Percentiles rank a stretch among this genome's conserved stretches.
These are phyloP conservation scores for Beauveria australis DNA, from an alignment of 2,329 filamentous ascomycete genomes.

Conservation along the genomic window DNA sequence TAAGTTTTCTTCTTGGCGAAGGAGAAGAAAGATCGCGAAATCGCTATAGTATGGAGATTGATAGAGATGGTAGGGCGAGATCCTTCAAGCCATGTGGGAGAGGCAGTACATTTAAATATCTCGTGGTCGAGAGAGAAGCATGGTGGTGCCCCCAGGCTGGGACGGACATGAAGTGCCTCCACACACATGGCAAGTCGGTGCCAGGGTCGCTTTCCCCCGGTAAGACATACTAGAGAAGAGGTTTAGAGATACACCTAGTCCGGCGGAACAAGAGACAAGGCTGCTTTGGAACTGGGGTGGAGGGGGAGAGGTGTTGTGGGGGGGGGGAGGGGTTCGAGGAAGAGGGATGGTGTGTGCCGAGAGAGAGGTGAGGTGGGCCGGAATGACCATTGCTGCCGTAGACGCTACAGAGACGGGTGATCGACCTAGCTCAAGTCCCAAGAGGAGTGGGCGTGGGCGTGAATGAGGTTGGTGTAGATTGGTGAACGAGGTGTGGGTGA, in stretches of 20 bases:
- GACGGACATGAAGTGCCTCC: slow-evolving; percentile 1
- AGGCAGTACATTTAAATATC: slow-evolving; percentile 11
- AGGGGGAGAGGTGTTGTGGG: not conserved
- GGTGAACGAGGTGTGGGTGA: too few species aligned
- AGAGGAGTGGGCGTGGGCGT: too few species aligned
- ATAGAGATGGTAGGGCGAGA: slow-evolving; percentile 11
- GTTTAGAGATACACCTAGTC: not conserved
- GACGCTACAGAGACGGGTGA: too few species aligned
- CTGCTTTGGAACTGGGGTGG: not conserved
- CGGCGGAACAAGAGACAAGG: slow-evolving; percentile 4
- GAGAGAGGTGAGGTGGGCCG: too few species aligned
- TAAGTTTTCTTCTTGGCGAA: slow-evolving; percentile 4
- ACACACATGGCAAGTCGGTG: slow-evolving; percentile 1
- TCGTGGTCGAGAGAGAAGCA: slow-evolving; percentile 3
- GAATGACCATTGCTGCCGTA: too few species aligned
- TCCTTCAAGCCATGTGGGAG: slow-evolving; percentile 12
- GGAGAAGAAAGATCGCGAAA: slow-evolving; percentile 4
- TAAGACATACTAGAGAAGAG: not conserved
- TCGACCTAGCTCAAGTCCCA: too few species aligned
- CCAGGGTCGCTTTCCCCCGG: not conserved
- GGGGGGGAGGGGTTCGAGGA: too few species aligned
- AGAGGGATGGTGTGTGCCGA: not conserved
- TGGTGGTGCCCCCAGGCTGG: slow-evolving; percentile 7
- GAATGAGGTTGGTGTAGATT: too few species aligned
- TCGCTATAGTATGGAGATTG: slow-evolving; percentile 7